Base-by-base conservation (phyloP, 2,329 filamentous ascomycete genomes). In the Penicillium brasilianum region DNA sequence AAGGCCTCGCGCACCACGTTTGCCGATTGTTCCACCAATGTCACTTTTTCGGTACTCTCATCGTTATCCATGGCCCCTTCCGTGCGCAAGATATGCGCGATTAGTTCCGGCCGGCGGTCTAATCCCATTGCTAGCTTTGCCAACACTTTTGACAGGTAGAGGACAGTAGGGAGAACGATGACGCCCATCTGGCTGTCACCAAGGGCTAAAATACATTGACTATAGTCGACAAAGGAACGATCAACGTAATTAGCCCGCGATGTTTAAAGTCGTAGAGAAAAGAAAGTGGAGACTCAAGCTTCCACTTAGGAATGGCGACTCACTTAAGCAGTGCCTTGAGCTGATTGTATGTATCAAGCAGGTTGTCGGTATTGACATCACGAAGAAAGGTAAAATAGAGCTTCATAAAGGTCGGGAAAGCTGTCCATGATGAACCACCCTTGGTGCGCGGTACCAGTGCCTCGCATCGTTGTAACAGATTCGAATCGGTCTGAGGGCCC, bases 1-100 rank as follows among this genome's bases (percentile, higher is more conserved):
- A 97, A 97, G 22, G 93, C 92, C 73, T 93, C 91, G 63, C 96
- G 90, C 61, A 97, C 90, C 54, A 92, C 90, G 72, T 97, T 94
- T 18, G 92, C 93, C 1, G 93, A 93, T 28, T 89, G 87, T 75
- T 97, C 94, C 11, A 94, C 92, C 43, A 97, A 84, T 1, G 92
- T 93, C 68, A 90, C 87, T 68, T 88, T 86, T 55, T 90, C 87
- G 28, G 89, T 88, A 25, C 88, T 89, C 57, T 86, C 84, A 37
- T 85, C 84, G 9, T 83, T 82, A 14, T 85, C 81, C 13, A 77
- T 71, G 34, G 77, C 73, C 49, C 72, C 71, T 60, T 77, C 76
- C 59, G 72, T 68, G 58, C 75, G 75, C 46, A 80, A 69, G n/a
- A 93, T 80, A 68, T 88, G 85, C 39, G 87, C 85, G 53, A 90